phyloP scores from a whole-genome alignment of 148 eudicot species.

The Drosera capensis region DNA sequence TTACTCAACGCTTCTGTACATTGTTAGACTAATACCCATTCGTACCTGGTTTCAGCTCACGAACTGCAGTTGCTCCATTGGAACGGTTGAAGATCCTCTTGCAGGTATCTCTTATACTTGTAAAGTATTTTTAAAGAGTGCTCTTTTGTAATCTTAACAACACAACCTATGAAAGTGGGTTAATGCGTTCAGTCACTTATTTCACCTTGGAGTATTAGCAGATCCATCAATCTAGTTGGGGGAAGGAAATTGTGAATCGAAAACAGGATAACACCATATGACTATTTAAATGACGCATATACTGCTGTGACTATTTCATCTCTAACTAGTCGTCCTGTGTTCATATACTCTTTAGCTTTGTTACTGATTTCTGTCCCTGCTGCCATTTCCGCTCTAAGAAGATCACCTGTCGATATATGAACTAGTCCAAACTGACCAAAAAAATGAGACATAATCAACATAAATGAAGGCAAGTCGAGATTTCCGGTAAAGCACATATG shows the following conservation, averaged over 20 bases:
- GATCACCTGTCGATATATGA: conserved; percentile 95
- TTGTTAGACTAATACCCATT: neutral
- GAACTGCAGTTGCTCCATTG: conserved; percentile 87
- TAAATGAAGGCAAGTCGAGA: no score
- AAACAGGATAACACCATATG: neutral
- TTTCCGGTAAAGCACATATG: no score
- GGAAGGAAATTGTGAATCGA: no score
- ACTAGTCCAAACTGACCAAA: conserved; percentile 68
- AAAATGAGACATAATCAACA: neutral
- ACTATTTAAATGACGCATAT: conserved; percentile 12
- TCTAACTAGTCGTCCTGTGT: conserved; percentile 68
- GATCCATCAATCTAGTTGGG: no score
- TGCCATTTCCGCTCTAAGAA: conserved; percentile 73
- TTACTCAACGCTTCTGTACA: no score
- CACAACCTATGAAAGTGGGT: no score
- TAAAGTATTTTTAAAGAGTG: neutral
- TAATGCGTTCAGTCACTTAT: no score
- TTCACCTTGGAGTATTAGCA: no score
- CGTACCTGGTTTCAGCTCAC: conserved; percentile 39
- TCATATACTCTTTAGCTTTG: conserved; percentile 86
- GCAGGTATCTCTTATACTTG: conserved; percentile 34
- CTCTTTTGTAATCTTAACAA: neutral
- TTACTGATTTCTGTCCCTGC: conserved; percentile 84
- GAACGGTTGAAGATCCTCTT: conserved; percentile 75
- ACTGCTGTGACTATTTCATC: conserved; percentile 90